A percentile compares a stretch with the other conserved stretches of the same genome.
Conservation (phyloP, 352 stramenopile species). For the Globisporangium camurandrum region DNA sequence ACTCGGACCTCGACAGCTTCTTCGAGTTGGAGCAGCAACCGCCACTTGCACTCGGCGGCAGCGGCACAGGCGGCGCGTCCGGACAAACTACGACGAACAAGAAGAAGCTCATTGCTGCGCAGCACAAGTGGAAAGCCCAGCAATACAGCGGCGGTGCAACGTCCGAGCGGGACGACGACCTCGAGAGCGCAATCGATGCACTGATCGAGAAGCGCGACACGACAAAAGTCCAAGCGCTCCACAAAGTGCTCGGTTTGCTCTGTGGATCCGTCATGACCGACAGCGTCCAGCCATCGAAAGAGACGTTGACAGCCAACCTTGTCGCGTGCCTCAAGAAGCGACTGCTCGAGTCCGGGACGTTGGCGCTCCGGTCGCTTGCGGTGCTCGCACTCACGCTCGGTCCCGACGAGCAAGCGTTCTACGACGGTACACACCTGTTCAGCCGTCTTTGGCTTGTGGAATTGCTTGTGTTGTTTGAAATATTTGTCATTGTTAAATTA, state of each 20-base stretch:
- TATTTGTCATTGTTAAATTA: neutral
- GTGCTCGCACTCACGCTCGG: conserved; percentile 52
- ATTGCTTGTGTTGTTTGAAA: neutral
- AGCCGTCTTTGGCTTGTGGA: neutral
- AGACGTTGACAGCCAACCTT: conserved; percentile 28
- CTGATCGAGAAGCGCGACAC: conserved; percentile 58
- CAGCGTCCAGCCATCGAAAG: conserved; percentile 27
- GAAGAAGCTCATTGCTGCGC: conserved; percentile 15
- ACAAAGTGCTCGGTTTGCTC: conserved; percentile 26
- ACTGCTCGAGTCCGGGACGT: conserved; percentile 35
- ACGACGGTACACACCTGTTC: conserved; percentile 15
- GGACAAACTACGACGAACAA: no score
- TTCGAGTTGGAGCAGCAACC: conserved; percentile 36
- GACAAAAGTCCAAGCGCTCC: conserved; percentile 44
- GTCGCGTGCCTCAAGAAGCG: conserved; percentile 54
- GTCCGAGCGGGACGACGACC: conserved; percentile 24
- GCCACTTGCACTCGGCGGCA: neutral
- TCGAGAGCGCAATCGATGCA: conserved; percentile 46
- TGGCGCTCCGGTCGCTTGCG: conserved; percentile 36
- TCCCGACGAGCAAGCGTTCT: conserved; percentile 43
- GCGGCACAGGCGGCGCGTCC: neutral
- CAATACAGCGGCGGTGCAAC: conserved; percentile 20
- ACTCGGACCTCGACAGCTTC: conserved; percentile 54
- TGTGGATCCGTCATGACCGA: conserved; percentile 30
- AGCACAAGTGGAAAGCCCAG: conserved; percentile 26